Conservation (phyloP, 164 flowering plant genomes). For the Piper longum region DNA sequence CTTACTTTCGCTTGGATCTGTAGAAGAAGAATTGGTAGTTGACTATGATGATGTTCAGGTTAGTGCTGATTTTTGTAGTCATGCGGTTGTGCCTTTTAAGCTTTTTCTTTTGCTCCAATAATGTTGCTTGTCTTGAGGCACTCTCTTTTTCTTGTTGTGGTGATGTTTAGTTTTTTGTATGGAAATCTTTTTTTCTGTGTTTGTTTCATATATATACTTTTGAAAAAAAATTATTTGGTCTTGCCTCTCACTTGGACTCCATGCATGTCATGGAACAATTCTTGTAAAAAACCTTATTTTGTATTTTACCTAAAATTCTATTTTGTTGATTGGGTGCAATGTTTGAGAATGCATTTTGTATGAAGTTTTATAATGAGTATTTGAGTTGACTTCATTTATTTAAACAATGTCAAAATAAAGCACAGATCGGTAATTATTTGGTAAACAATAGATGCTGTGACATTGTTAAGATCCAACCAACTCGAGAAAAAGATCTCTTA, state of each 20-base stretch:
- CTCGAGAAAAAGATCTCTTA: background rate
- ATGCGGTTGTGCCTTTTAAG: background rate
- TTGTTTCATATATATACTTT: no score
- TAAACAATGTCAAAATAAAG: no score
- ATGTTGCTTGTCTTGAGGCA: background rate
- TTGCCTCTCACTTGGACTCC: no score
- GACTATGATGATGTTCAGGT: constrained; percentile 29
- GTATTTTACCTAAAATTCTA: no score
- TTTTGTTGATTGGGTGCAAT: no score
- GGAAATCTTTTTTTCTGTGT: background rate
- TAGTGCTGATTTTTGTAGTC: background rate
- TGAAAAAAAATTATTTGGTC: no score
- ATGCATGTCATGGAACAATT: no score
- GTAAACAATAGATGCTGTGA: background rate
- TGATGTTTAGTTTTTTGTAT: background rate
- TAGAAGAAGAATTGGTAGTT: constrained; percentile 14
- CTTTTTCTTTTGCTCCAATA: background rate
- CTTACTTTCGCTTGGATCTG: constrained; percentile 11
- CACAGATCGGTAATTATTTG: no score
- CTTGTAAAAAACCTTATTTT: no score
- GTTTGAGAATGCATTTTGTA: no score
- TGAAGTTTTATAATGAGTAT: no score
- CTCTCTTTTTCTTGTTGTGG: background rate
- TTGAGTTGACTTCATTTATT: no score
- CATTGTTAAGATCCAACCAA: background rate